Percentiles rank a stretch among this genome's conserved stretches.
Conservation (phyloP, 139 green algal genomes). For the Micromonas commoda region DNA sequence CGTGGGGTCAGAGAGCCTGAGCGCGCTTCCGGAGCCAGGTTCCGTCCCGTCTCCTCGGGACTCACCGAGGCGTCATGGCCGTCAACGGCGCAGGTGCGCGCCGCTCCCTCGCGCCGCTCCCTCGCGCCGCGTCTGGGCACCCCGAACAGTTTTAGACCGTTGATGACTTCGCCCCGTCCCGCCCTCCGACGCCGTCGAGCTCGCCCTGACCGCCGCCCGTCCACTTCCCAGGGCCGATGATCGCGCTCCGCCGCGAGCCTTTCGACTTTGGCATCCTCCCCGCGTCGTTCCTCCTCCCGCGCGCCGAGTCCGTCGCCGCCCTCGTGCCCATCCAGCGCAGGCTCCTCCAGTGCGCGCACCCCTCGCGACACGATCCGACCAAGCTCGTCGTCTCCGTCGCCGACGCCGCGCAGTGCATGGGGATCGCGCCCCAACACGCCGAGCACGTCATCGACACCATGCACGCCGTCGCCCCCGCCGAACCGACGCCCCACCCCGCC, state of each 20-base stretch:
- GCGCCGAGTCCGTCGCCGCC: not conserved
- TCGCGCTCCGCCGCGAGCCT: not conserved
- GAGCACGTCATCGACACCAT: not conserved
- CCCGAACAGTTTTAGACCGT: no score
- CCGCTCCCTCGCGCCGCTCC: no score
- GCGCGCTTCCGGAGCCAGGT: no score
- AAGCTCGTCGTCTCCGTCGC: not conserved
- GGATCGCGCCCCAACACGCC: not conserved
- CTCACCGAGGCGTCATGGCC: no score
- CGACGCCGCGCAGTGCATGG: not conserved
- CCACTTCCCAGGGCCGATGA: not conserved
- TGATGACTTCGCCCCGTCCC: no score
- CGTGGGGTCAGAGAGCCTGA: no score
- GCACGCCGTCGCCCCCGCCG: not conserved
- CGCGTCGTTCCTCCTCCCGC: not conserved
- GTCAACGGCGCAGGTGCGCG: no score
- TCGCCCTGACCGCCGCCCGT: not conserved
- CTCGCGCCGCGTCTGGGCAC: no score
- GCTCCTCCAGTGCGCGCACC: not conserved
- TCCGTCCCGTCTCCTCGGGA: no score
- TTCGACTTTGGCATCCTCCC: not conserved
- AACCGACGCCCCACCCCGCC: no score
- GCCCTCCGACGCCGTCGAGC: not conserved
- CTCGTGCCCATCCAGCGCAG: not conserved
- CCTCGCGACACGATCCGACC: not conserved